Evolutionary conservation across 352 stramenopile genomes (phyloP).

Genomic region (Aphanomyces stellatus): DNA sequence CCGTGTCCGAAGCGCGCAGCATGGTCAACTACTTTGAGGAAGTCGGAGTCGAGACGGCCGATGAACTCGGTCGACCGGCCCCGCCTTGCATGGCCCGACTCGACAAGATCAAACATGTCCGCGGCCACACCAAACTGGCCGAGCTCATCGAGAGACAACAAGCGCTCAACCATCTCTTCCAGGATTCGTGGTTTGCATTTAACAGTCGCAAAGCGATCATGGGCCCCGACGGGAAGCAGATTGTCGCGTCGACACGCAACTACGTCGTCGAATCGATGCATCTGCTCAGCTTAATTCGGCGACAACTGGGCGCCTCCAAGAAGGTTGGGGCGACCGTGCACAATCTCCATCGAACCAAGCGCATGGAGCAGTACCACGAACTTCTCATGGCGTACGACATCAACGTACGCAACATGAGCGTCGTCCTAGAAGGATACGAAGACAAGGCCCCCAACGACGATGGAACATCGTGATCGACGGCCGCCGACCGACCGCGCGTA

Average conservation of each 20-base stretch:
- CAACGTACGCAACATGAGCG: background rate
- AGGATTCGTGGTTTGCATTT: background rate
- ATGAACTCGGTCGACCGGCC: background rate
- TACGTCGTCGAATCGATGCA: conserved; percentile 9
- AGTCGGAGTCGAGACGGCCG: background rate
- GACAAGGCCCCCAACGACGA: background rate
- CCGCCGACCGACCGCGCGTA: too few species aligned
- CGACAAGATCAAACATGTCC: background rate
- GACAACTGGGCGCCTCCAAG: background rate
- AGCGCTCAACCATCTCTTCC: background rate
- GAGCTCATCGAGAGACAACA: background rate
- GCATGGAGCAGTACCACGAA: background rate
- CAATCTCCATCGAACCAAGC: background rate
- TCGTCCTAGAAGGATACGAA: background rate
- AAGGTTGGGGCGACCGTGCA: background rate
- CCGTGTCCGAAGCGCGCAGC: background rate
- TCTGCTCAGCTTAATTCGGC: background rate
- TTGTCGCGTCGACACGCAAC: background rate
- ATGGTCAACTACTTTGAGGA: background rate
- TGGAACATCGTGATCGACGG: background rate
- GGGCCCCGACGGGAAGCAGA: background rate
- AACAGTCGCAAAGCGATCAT: background rate
- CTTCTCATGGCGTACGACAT: background rate
- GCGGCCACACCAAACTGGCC: background rate
- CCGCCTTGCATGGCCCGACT: background rate